phyloP scores from a whole-genome alignment of 257 asterid genomes.

The Craterostigma plantagineum region DNA sequence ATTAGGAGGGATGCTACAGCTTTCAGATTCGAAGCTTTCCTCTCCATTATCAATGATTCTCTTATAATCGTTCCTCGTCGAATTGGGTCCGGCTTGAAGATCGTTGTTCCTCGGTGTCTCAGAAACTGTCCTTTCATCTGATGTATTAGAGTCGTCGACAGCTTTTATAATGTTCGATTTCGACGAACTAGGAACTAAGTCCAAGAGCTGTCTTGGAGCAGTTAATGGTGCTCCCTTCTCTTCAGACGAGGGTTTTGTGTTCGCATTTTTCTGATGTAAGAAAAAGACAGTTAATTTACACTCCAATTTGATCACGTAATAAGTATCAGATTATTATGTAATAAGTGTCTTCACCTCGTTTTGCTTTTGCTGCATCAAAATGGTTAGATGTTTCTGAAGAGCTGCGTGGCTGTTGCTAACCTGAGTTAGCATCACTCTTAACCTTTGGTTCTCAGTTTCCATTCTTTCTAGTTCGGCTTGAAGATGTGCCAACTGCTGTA shows the following conservation, averaged over 20 bases:
- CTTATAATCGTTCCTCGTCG: no score
- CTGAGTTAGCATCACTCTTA: constrained; percentile 37
- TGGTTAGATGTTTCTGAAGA: constrained; percentile 40
- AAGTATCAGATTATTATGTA: no score
- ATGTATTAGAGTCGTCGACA: constrained; percentile 14
- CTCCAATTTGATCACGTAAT: no score
- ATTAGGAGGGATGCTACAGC: constrained; percentile 21
- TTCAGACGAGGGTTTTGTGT: constrained; percentile 17
- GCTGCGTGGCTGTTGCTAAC: constrained; percentile 25
- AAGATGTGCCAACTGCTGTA: constrained; percentile 26
- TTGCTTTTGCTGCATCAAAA: constrained; percentile 21
- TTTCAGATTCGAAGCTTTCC: neutral
- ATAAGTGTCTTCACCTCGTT: no score
- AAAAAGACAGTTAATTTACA: no score
- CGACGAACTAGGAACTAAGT: constrained; percentile 45
- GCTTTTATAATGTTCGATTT: constrained; percentile 27
- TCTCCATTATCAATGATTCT: no score
- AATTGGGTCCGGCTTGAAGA: no score
- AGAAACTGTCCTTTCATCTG: constrained; percentile 11
- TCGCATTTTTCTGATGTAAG: constrained; percentile 6
- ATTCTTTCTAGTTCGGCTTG: constrained; percentile 49
- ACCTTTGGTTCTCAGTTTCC: constrained; percentile 34
- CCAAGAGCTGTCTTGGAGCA: constrained; percentile 78
- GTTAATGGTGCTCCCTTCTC: constrained; percentile 11
- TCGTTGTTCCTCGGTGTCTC: no score